Conservation (phyloP, 148 eudicot species). For the Linanthus parryae region DNA sequence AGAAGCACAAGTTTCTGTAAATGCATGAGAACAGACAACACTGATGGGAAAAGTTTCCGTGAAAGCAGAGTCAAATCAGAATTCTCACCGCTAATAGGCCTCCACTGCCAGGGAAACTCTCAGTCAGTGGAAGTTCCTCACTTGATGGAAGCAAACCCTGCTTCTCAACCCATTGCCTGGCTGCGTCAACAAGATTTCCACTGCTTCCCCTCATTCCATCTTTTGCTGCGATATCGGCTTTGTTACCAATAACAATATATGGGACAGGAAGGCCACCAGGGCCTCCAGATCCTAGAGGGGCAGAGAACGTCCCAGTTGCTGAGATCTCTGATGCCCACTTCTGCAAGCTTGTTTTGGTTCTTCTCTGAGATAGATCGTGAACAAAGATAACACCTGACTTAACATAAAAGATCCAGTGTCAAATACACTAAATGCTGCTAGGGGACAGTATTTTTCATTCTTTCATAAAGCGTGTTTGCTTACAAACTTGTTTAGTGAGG, state of each 20-base stretch:
- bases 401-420: no score
- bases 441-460: no score
- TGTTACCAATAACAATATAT: conserved; percentile 82
- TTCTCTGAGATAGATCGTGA: conserved; percentile 81
- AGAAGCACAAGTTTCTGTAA: no score
- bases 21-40: no score
- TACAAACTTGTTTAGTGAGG: no score
- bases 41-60: no score
- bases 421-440: no score
- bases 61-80: not conserved
- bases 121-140: conserved; percentile 84
- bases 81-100: conserved; percentile 75
- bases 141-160: conserved; percentile 90
- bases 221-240: conserved; percentile 82
- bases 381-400: conserved; percentile 94
- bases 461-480: no score
- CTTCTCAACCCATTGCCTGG: conserved; percentile 97
- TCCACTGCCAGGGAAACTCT: conserved; percentile 79
- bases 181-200: conserved; percentile 94
- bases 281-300: conserved; percentile 78
- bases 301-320: conserved; percentile 80
- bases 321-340: conserved; percentile 92
- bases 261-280: conserved; percentile 96
- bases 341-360: conserved; percentile 79
- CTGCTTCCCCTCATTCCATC: conserved; percentile 79